phyloP scores from a whole-genome alignment of 805 yeast species.

The Ogataea pilisensis region DNA sequence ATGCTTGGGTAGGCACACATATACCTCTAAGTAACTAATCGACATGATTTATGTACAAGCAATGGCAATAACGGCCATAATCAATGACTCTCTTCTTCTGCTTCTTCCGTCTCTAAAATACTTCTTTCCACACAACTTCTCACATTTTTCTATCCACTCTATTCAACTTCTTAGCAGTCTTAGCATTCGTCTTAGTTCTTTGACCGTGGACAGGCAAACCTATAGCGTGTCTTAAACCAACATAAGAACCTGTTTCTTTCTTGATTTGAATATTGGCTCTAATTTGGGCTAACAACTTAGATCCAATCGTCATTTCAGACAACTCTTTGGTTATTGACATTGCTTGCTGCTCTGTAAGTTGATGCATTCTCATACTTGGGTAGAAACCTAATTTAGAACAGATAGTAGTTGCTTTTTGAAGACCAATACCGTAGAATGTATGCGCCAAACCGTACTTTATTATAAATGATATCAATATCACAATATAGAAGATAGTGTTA shows the following conservation, averaged over 20 bases:
- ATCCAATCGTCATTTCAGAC: conserved; percentile 77
- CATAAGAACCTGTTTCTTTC: conserved; percentile 77
- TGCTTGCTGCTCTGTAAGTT: conserved; percentile 81
- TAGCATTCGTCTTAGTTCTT: conserved; percentile 84
- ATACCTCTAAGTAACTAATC: neutral
- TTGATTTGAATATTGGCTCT: conserved; percentile 75
- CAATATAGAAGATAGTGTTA: conserved; percentile 1
- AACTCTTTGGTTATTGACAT: conserved; percentile 85
- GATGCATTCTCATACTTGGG: conserved; percentile 93
- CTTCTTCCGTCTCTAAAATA: neutral
- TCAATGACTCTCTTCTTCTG: neutral
- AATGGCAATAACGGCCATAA: too few species aligned
- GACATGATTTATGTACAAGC: conserved; percentile 1
- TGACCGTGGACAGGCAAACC: conserved; percentile 87
- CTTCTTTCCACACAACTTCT: conserved; percentile 9
- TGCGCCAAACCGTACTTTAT: conserved; percentile 68
- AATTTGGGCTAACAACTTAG: conserved; percentile 67
- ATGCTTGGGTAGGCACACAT: too few species aligned
- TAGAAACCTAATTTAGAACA: conserved; percentile 89
- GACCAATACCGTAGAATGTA: conserved; percentile 86
- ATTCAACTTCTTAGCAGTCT: conserved; percentile 84
- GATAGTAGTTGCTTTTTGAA: conserved; percentile 60
- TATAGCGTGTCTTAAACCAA: conserved; percentile 84
- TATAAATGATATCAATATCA: neutral
- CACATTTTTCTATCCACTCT: conserved; percentile 52